phyloP scores from a whole-genome alignment of 2,329 filamentous ascomycete genomes.

The Curvularia eragrostidis region DNA sequence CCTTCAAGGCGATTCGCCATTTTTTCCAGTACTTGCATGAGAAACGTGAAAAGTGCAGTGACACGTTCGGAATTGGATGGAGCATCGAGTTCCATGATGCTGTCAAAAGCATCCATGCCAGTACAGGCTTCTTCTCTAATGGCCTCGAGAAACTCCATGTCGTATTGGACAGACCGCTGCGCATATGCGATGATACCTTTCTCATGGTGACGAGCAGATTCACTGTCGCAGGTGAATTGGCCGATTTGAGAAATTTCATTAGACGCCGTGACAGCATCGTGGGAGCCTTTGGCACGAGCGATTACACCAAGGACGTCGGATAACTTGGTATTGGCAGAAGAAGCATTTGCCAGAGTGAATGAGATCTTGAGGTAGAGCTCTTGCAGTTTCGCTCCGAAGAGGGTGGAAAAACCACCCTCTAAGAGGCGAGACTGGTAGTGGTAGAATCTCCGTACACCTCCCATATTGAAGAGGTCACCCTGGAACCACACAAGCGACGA shows the following conservation, averaged over 20 bases:
- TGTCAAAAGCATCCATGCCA: conserved; percentile 61
- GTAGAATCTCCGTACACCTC: conserved; percentile 36
- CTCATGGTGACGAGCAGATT: conserved; percentile 59
- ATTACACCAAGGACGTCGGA: conserved; percentile 57
- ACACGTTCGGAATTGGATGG: conserved; percentile 51
- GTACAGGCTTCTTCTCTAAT: conserved; percentile 61
- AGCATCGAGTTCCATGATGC: conserved; percentile 55
- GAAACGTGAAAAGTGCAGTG: conserved; percentile 52
- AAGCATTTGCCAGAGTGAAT: conserved; percentile 34
- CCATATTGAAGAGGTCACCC: conserved; percentile 37
- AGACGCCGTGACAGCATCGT: conserved; percentile 55
- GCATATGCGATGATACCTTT: conserved; percentile 61
- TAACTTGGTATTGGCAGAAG: conserved; percentile 43
- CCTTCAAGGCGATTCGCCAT: conserved; percentile 61
- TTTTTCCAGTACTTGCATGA: conserved; percentile 61
- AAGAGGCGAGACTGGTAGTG: conserved; percentile 36
- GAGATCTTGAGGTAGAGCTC: conserved; percentile 38
- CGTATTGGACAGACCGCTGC: conserved; percentile 57
- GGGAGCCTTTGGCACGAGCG: conserved; percentile 54
- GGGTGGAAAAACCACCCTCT: conserved; percentile 30
- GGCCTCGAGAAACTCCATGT: conserved; percentile 62
- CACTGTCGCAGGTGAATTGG: conserved; percentile 57
- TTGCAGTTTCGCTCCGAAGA: conserved; percentile 35
- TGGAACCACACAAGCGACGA: conserved; percentile 35
- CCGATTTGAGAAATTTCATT: conserved; percentile 60